A percentile compares a stretch with the other conserved stretches of the same genome.
Evolutionary conservation across 148 eudicot genomes (phyloP).

Genomic region (Spergularia bocconei): DNA sequence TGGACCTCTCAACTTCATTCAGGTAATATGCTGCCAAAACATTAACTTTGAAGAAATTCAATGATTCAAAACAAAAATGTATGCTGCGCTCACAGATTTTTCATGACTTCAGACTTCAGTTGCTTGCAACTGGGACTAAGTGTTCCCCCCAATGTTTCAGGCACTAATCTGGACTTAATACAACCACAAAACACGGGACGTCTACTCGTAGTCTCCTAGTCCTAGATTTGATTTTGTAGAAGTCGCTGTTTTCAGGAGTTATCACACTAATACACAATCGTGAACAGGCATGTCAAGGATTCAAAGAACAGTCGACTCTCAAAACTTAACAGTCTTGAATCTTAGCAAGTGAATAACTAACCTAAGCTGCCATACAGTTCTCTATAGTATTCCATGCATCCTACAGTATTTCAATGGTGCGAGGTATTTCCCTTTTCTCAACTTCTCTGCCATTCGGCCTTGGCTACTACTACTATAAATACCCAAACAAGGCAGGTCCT

Average conservation of each 20-base stretch:
- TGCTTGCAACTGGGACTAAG: background rate
- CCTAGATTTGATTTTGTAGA: too few species aligned
- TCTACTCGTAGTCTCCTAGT: too few species aligned
- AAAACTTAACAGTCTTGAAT: background rate
- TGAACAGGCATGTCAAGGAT: background rate
- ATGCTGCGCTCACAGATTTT: background rate
- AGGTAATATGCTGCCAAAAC: conserved; percentile 20
- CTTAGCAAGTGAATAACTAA: background rate
- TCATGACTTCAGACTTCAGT: background rate
- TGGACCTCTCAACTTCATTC: conserved; percentile 19
- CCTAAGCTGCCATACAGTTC: background rate
- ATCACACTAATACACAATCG: background rate
- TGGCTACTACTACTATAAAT: background rate
- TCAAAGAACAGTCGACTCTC: background rate
- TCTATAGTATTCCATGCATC: background rate
- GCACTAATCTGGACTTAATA: background rate
- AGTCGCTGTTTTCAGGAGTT: background rate
- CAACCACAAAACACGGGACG: background rate
- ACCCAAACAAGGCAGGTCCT: background rate
- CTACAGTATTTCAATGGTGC: background rate
- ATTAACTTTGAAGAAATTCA: conserved; percentile 1
- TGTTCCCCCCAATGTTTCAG: background rate
- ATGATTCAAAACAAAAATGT: conserved; percentile 3
- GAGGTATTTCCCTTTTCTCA: background rate
- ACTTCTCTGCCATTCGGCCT: background rate